Conservation (phyloP, 225 moss, liverwort and hornwort species). For the Pseudoscleropodium purum region DNA sequence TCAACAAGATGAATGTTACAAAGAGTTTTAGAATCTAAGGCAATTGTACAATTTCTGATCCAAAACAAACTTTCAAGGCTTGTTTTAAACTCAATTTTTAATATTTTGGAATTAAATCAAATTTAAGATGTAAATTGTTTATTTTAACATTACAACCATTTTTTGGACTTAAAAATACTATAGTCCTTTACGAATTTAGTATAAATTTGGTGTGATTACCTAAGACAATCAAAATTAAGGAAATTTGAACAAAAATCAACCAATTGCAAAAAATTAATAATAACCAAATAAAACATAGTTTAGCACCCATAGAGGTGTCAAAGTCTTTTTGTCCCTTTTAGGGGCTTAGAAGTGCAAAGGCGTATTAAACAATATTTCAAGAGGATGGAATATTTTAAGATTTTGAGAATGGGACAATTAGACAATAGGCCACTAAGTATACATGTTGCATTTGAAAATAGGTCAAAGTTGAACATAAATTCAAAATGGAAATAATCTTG, state of each 20-base stretch:
- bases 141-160: too few relatives aligned
- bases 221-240: background rate
- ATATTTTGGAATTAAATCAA: background rate
- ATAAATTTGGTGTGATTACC: background rate
- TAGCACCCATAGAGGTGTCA: background rate
- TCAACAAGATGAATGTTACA: too few relatives aligned
- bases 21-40: too few relatives aligned
- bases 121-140: background rate
- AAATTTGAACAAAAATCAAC: background rate
- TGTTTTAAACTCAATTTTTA: background rate
- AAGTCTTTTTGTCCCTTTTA: background rate
- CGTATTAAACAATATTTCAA: background rate
- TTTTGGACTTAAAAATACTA: background rate
- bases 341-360: rapidly evolving
- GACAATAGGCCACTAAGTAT: background rate
- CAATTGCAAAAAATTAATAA: background rate
- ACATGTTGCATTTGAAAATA: background rate
- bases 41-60: too few relatives aligned
- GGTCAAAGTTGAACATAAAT: background rate
- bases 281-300: background rate
- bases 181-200: background rate
- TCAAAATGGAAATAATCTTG: background rate
- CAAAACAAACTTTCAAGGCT: background rate
- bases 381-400: too few relatives aligned
- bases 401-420: background rate